These are phyloP conservation scores for Mallotus nudiflorus DNA, from an alignment of 345 rosid species.

Conservation along the genomic window DNA sequence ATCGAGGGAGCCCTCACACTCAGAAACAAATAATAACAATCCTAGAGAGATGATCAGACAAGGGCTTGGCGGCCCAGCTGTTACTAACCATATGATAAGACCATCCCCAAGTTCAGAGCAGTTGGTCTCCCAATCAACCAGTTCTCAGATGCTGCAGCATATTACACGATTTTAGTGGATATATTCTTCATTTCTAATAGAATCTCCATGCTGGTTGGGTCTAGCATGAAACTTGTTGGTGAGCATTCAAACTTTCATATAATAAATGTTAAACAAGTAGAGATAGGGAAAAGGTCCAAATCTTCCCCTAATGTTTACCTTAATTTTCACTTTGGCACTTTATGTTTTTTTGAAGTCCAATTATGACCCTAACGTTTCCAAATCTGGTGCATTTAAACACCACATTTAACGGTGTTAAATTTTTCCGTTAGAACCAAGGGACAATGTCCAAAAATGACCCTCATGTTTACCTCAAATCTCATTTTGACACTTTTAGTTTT, in stretches of 20 bases:
- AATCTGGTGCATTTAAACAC: too few relatives aligned
- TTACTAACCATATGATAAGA: slow-evolving; percentile 56
- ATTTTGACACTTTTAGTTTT: too few relatives aligned
- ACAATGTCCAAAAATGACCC: too few relatives aligned
- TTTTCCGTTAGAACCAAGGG: too few relatives aligned
- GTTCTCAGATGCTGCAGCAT: slow-evolving; percentile 78
- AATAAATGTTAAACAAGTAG: too few relatives aligned
- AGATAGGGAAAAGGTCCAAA: too few relatives aligned
- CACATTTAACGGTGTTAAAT: too few relatives aligned
- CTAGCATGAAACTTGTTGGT: slow-evolving; percentile 24
- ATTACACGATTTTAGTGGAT: slow-evolving; percentile 66
- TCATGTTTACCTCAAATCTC: too few relatives aligned
- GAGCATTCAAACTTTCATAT: slow-evolving; percentile 15
- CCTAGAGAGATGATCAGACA: slow-evolving; percentile 62
- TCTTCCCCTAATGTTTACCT: too few relatives aligned
- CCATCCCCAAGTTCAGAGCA: slow-evolving; percentile 84
- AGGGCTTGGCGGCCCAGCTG: slow-evolving; percentile 56
- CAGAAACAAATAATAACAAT: slow-evolving; percentile 50
- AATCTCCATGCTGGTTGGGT: slow-evolving; percentile 13
- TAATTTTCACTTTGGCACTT: too few relatives aligned
- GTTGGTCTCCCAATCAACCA: slow-evolving; percentile 59
- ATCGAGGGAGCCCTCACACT: slow-evolving; percentile 62
- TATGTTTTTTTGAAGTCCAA: too few relatives aligned
- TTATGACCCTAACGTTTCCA: too few relatives aligned
- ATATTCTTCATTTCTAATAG: slow-evolving; percentile 14